Percentiles rank a stretch among this genome's conserved stretches.
Conservation (phyloP, 2,329 filamentous ascomycete species). For the Penicillium sp. region DNA sequence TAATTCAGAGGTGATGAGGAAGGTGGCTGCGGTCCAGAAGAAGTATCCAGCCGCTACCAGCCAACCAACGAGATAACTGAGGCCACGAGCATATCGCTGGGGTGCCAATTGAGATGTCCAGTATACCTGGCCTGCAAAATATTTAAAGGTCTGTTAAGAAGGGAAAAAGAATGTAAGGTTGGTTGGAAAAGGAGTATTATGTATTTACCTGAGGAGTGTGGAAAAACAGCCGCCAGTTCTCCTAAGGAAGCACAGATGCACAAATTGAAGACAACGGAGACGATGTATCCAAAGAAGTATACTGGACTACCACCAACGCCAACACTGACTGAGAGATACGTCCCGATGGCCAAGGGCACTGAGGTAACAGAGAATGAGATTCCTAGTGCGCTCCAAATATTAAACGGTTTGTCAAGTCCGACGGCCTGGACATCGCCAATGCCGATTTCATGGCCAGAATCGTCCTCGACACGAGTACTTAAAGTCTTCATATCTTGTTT, state of each 20-base stretch:
- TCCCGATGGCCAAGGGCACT: constrained; percentile 11
- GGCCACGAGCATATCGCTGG: neutral
- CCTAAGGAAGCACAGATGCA: neutral
- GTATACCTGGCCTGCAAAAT: neutral
- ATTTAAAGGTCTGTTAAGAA: neutral
- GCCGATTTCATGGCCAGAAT: neutral
- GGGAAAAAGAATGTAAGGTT: neutral
- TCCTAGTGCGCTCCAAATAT: neutral
- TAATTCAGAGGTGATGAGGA: constrained; percentile 5
- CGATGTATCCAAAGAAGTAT: constrained; percentile 15
- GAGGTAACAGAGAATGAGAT: constrained; percentile 3
- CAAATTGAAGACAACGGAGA: constrained; percentile 6
- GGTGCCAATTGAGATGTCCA: neutral
- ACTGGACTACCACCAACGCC: constrained; percentile 13
- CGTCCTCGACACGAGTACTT: neutral
- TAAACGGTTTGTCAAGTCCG: neutral
- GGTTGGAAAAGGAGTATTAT: neutral
- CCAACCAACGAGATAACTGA: constrained; percentile 3
- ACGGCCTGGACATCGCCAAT: neutral
- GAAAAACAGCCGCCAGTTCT: constrained; percentile 1
- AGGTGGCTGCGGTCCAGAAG: constrained; percentile 1
- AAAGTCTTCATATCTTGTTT: neutral
- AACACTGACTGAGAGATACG: constrained; percentile 11
- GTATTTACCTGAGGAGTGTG: neutral
- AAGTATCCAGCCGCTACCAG: constrained; percentile 3